A percentile compares a stretch with the other conserved stretches of the same genome.
These are phyloP conservation scores for Ceraceosorus bombacis DNA, from an alignment of 1,284 basidiomycete species.

Conservation along the genomic window DNA sequence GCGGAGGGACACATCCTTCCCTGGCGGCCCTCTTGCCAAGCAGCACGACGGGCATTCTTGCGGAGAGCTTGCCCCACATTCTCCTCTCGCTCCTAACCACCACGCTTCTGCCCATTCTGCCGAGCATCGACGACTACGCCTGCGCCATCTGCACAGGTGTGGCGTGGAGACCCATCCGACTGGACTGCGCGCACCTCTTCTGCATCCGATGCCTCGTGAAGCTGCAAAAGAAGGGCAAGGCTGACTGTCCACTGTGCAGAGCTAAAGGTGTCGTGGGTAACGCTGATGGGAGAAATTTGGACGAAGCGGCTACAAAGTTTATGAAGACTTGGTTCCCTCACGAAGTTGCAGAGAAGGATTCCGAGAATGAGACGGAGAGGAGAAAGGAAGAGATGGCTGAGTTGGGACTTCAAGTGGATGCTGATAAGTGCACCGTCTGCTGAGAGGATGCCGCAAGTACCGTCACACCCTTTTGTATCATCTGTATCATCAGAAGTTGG, in stretches of 20 bases:
- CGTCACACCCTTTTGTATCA: not conserved
- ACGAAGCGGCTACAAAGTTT: slow-evolving; percentile 71
- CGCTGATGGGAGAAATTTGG: slow-evolving; percentile 56
- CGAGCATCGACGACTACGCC: slow-evolving; percentile 65
- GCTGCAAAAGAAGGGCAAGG: slow-evolving; percentile 76
- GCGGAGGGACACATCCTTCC: slow-evolving; percentile 28
- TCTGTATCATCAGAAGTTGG: not conserved
- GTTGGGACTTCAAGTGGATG: not conserved
- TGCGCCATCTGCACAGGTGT: slow-evolving; percentile 52
- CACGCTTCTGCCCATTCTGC: slow-evolving; percentile 73
- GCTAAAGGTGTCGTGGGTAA: slow-evolving; percentile 31
- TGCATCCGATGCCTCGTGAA: slow-evolving; percentile 85
- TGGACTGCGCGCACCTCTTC: slow-evolving; percentile 80
- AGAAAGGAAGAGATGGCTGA: slow-evolving; percentile 9
- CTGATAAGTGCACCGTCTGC: not conserved
- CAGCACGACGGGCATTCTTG: slow-evolving; percentile 33
- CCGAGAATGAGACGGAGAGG: slow-evolving; percentile 54
- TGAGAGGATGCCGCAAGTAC: not conserved
- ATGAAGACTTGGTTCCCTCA: slow-evolving; percentile 88
- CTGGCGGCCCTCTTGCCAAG: slow-evolving; percentile 35
- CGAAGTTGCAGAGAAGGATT: slow-evolving; percentile 70
- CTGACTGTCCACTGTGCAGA: slow-evolving; percentile 74
- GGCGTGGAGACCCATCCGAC: slow-evolving; percentile 57
- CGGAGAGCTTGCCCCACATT: slow-evolving; percentile 59
- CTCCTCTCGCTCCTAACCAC: slow-evolving; percentile 79